Conservation (phyloP, 2,329 filamentous ascomycete genomes). For the Myriosclerotinia curreyana region DNA sequence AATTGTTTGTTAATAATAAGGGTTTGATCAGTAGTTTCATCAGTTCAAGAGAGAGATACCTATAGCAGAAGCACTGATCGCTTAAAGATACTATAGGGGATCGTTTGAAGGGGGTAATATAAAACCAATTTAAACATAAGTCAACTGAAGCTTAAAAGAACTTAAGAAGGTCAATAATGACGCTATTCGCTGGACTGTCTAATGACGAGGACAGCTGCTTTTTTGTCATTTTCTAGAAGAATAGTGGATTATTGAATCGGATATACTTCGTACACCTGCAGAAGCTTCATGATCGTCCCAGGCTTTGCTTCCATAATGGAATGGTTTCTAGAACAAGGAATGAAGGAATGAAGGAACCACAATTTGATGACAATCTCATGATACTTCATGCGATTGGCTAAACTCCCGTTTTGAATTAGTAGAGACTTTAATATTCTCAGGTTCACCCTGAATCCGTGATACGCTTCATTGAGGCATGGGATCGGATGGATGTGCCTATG, state of each 20-base stretch:
- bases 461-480: not conserved
- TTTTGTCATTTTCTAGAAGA: not conserved
- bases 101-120: slow-evolving; percentile 3
- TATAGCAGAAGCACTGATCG: slow-evolving; percentile 8
- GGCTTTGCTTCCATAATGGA: slow-evolving; percentile 11
- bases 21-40: not conserved
- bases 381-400: slow-evolving; percentile 10
- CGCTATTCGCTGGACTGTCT: not conserved
- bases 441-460: not conserved
- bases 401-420: not conserved
- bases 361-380: not conserved
- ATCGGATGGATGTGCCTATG: not conserved
- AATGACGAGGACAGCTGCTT: slow-evolving; percentile 9
- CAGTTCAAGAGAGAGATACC: not conserved
- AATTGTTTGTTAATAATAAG: too few species aligned
- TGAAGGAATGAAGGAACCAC: slow-evolving; percentile 12
- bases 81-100: not conserved
- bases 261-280: slow-evolving; percentile 9
- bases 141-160: not conserved
- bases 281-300: slow-evolving; percentile 12
- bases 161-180: not conserved
- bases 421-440: slow-evolving; percentile 1
- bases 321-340: slow-evolving; percentile 7
- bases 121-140: too few species aligned
- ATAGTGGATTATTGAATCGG: slow-evolving; percentile 10